Evolutionary conservation across 2,329 filamentous ascomycete genomes (phyloP).

Genomic region (Teratosphaeriaceae sp.): DNA sequence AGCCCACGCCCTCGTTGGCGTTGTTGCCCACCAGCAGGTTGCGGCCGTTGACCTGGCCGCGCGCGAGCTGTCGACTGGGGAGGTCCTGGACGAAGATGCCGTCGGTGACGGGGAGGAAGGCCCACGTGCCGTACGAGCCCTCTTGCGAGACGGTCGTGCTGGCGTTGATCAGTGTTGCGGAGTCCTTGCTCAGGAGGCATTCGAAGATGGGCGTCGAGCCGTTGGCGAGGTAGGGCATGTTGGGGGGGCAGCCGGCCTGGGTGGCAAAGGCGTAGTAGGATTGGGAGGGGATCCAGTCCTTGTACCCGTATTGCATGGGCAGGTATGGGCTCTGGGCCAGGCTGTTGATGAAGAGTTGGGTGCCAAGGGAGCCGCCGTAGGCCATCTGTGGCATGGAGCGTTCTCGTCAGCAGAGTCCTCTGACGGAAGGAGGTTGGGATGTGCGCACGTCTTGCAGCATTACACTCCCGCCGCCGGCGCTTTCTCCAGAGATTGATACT

Average conservation of each 20-base stretch:
- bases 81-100: constrained; percentile 32
- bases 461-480: constrained; percentile 31
- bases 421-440: too few relatives aligned
- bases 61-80: constrained; percentile 33
- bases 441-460: too few relatives aligned
- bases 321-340: constrained; percentile 46
- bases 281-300: constrained; percentile 39
- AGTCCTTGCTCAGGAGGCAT: constrained; percentile 34
- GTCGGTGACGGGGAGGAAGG: constrained; percentile 40
- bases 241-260: constrained; percentile 34
- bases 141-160: constrained; percentile 29
- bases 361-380: constrained; percentile 20
- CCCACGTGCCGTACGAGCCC: constrained; percentile 36
- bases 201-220: constrained; percentile 35
- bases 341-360: constrained; percentile 23
- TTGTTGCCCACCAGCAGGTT: constrained; percentile 40
- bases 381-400: constrained; percentile 32
- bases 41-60: constrained; percentile 33
- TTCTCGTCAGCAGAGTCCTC: constrained; percentile 29
- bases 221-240: not conserved
- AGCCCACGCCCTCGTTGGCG: constrained; percentile 45
- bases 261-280: constrained; percentile 42
- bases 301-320: constrained; percentile 48
- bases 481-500: constrained; percentile 37
- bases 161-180: constrained; percentile 32